Evolutionary conservation across 495 filamentous ascomycete species (phyloP).

Genomic region (Tuber melanosporum): DNA sequence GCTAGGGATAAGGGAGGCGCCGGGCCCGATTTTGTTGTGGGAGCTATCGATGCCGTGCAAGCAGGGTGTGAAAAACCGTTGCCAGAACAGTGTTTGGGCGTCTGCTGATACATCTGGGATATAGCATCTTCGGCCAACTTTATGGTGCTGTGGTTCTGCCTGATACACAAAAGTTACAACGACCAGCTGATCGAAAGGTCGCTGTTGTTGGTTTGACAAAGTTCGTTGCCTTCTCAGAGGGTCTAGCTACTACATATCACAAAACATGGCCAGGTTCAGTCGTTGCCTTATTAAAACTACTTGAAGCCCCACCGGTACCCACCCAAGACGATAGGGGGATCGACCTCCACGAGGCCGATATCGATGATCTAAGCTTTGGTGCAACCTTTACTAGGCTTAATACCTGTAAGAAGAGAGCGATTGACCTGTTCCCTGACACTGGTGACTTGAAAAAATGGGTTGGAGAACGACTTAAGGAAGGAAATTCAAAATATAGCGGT

Average conservation of each 20-base stretch:
- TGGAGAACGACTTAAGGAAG: slow-evolving; percentile 31
- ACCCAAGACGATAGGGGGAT: slow-evolving; percentile 65
- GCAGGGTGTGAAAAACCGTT: slow-evolving; percentile 42
- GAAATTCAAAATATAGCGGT: slow-evolving; percentile 21
- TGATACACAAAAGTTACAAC: slow-evolving; percentile 75
- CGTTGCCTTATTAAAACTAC: slow-evolving; percentile 75
- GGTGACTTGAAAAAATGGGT: slow-evolving; percentile 35
- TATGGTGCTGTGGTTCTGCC: slow-evolving; percentile 82
- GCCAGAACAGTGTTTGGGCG: neutral
- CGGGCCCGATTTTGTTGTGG: slow-evolving; percentile 83
- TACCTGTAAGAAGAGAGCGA: slow-evolving; percentile 61
- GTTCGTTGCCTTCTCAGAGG: slow-evolving; percentile 71
- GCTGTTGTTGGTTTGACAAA: slow-evolving; percentile 89
- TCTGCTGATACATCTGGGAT: slow-evolving; percentile 24
- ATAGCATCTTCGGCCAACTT: slow-evolving; percentile 69
- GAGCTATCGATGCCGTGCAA: slow-evolving; percentile 72
- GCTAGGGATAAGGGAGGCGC: slow-evolving; percentile 69
- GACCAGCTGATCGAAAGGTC: slow-evolving; percentile 83
- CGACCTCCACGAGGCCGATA: slow-evolving; percentile 60
- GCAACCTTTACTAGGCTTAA: slow-evolving; percentile 86
- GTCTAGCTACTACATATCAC: slow-evolving; percentile 66
- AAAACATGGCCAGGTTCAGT: slow-evolving; percentile 87
- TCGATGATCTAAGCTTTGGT: slow-evolving; percentile 90
- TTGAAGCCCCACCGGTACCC: slow-evolving; percentile 77
- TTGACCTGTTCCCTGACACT: slow-evolving; percentile 35